Conservation (phyloP, 1,284 basidiomycete genomes). For the Naganishia albida region DNA sequence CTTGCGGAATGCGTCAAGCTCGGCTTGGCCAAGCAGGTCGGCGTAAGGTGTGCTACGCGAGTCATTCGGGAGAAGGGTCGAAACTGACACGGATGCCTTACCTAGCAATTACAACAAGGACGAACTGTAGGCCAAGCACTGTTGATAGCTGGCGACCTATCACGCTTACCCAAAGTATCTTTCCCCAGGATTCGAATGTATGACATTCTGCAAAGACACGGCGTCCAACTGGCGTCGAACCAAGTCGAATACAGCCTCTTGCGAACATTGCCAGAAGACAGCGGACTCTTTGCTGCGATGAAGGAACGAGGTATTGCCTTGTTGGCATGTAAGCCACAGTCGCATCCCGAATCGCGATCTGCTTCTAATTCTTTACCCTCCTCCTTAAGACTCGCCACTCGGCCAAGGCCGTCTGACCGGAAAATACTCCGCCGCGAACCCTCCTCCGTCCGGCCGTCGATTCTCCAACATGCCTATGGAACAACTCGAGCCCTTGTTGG, state of each 20-base stretch:
- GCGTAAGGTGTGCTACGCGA: conserved; percentile 37
- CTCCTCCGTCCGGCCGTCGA: conserved; percentile 37
- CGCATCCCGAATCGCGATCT: not conserved
- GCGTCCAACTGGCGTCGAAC: conserved; percentile 47
- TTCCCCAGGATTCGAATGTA: conserved; percentile 42
- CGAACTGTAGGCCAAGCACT: conserved; percentile 41
- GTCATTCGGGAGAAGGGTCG: not conserved
- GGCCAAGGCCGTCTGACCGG: conserved; percentile 51
- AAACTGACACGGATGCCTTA: not conserved
- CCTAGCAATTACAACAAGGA: conserved; percentile 44
- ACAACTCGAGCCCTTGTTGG: conserved; percentile 47
- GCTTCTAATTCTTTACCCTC: not conserved
- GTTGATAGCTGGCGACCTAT: no score
- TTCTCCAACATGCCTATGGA: conserved; percentile 42
- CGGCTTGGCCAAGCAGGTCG: conserved; percentile 45
- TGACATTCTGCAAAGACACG: conserved; percentile 41
- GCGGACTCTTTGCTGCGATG: conserved; percentile 46
- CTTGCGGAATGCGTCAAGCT: conserved; percentile 45
- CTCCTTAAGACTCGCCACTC: conserved; percentile 46
- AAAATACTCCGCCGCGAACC: conserved; percentile 48
- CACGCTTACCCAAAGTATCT: no score
- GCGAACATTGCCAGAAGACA: conserved; percentile 43
- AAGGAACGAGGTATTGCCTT: conserved; percentile 46
- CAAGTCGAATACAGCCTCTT: conserved; percentile 50
- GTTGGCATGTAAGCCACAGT: conserved; percentile 44